These are phyloP conservation scores for Prunus fruticosa DNA, from an alignment of 306 rosid species.

Conservation along the genomic window DNA sequence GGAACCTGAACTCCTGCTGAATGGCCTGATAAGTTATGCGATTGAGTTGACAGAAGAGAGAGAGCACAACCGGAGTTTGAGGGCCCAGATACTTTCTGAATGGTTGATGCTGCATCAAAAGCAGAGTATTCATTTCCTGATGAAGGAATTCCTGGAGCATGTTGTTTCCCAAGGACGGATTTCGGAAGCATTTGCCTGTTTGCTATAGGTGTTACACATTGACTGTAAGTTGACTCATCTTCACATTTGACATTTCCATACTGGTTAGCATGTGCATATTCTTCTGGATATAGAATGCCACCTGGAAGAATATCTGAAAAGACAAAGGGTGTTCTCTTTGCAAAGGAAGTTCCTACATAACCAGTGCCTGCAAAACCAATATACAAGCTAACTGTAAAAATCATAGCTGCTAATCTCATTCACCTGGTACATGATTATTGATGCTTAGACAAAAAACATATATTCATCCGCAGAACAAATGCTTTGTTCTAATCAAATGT, in stretches of 20 bases:
- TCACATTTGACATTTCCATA: conserved; percentile 46
- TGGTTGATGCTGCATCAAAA: conserved; percentile 10
- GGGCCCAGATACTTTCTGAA: conserved; percentile 41
- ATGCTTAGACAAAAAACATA: conserved; percentile 4
- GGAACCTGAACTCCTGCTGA: conserved; percentile 31
- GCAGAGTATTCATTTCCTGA: conserved; percentile 20
- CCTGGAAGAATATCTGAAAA: conserved; percentile 50
- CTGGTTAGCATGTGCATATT: conserved; percentile 37
- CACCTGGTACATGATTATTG: conserved; percentile 6
- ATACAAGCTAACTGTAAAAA: conserved; percentile 1
- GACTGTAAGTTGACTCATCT: conserved; percentile 42
- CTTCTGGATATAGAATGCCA: conserved; percentile 43
- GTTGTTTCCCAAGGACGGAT: conserved; percentile 25
- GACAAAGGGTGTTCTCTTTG: conserved; percentile 43
- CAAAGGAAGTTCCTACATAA: conserved; percentile 38
- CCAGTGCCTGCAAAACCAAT: conserved; percentile 39
- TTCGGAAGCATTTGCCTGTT: conserved; percentile 23
- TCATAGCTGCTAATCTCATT: neutral
- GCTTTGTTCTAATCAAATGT: conserved; percentile 26
- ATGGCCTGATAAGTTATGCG: conserved; percentile 40
- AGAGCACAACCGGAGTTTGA: conserved; percentile 53
- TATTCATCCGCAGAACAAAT: conserved; percentile 25
- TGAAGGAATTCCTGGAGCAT: conserved; percentile 13
- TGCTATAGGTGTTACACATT: conserved; percentile 26
- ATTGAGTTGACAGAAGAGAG: conserved; percentile 92